A percentile compares a stretch with the other conserved stretches of the same genome.
Evolutionary conservation across 768 basidiomycete genomes (phyloP).

Genomic region (Lentinula sp.): DNA sequence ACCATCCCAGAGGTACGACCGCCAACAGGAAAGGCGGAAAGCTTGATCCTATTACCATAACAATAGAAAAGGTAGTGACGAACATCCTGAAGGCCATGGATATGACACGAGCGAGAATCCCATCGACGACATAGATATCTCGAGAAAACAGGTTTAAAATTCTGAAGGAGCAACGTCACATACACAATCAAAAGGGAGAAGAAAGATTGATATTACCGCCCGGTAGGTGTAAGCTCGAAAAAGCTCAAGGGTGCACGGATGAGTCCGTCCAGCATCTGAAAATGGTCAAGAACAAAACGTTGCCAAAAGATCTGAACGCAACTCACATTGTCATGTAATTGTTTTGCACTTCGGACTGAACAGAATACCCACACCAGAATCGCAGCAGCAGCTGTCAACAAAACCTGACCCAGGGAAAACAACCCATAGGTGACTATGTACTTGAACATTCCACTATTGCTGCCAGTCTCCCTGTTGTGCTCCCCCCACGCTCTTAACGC

Average conservation of each 20-base stretch:
- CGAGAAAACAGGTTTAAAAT: conserved; percentile 90
- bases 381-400: conserved; percentile 49
- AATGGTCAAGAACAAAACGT: background rate
- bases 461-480: conserved; percentile 56
- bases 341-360: conserved; percentile 64
- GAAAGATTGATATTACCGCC: conserved; percentile 42
- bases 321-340: conserved; percentile 72
- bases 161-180: conserved; percentile 25
- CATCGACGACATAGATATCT: conserved; percentile 83
- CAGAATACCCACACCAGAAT: conserved; percentile 76
- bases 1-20: conserved; percentile 67
- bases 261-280: conserved; percentile 72
- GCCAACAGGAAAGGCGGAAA: conserved; percentile 80
- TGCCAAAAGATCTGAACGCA: background rate
- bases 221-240: conserved; percentile 86
- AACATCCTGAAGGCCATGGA: conserved; percentile 64
- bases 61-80: conserved; percentile 50
- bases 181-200: background rate
- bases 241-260: conserved; percentile 82
- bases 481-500: conserved; percentile 82
- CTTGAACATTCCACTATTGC: conserved; percentile 49
- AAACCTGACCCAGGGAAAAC: conserved; percentile 52
- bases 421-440: conserved; percentile 65
- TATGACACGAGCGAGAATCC: conserved; percentile 73
- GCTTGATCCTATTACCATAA: conserved; percentile 71